Evolutionary conservation across 495 filamentous ascomycete species (phyloP), one percentile per base, ranked within the genome.

Genomic region (Penicillium salamii): DNA sequence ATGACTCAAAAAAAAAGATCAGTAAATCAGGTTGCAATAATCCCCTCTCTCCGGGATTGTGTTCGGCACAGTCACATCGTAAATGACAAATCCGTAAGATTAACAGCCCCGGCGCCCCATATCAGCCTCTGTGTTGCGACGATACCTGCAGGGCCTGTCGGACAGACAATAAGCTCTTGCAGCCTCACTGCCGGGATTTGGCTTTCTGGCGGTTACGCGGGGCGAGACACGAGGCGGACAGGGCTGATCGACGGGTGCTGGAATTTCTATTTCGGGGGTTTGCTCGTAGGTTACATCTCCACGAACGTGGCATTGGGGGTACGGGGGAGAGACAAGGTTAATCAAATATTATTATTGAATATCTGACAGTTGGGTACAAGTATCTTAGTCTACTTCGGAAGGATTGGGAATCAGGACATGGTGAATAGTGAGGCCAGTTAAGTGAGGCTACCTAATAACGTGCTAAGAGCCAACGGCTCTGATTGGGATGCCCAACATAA

Each of bases 161-260:
- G 33, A 35, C 14, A 23, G 14, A n/a, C 41, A 45, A 34, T 46
- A 36, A 46, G 43, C 43, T 26, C 32, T 26, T 46, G 21, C 43
- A 46, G 31, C 31, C 43, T 46, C 43, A 36, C 20, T n/a, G 15
- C 31, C n/a, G 20, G 32, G 29, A 7, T 26, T 14, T 26, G 18
- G 38, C 11, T 6, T 41, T 7, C 7, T 7, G 5, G 20, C 8
- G 11, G 18, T 14, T 18, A 24, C 20, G 19, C 37, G 20, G 32
- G 31, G 42, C 24, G 42, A 29, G 6, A 33, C 42, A 35, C 48
- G 51, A 49, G 52, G 35, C 43, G 35, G 28, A 23, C 42, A 46
- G n/a, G 52, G 52, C 42, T 50, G 52, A 40, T 40, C 28, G 38
- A 32, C 29, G 7, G 9, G 9, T 29, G 31, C n/a, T 24, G 31